Percentiles rank a stretch among this genome's conserved stretches.
These are phyloP conservation scores for Phlyctochytrium arcticum DNA, from an alignment of 192 early-diverging fungal genomes.

Conservation along the genomic window DNA sequence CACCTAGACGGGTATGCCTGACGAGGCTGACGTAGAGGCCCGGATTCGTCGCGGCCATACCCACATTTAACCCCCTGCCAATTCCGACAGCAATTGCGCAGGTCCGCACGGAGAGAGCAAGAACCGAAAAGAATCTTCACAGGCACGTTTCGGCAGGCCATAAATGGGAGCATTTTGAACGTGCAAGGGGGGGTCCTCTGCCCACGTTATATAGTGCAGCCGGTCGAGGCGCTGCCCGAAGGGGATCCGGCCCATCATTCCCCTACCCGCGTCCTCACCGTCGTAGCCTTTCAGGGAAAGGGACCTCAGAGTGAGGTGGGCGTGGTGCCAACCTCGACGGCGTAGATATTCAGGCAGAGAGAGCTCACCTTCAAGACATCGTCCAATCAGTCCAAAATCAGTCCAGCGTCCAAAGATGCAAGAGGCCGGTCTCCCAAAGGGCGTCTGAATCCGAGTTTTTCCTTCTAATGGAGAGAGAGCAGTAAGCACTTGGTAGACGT, in stretches of 20 bases:
- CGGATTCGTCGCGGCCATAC: background rate
- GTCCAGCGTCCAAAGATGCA: no score
- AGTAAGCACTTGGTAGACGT: no score
- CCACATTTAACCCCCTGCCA: background rate
- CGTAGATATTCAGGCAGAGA: background rate
- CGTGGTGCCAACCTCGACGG: background rate
- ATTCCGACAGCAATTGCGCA: background rate
- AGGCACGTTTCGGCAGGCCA: background rate
- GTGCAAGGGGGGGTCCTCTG: background rate
- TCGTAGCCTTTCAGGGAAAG: background rate
- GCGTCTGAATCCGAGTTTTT: no score
- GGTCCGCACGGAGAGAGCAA: background rate
- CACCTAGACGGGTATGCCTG: background rate
- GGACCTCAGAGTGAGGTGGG: background rate
- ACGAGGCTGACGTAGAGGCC: background rate
- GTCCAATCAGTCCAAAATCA: background rate
- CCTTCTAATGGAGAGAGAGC: no score
- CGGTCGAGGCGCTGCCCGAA: background rate
- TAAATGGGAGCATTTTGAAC: background rate
- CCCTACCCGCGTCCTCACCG: background rate
- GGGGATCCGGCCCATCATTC: background rate
- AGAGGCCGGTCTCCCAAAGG: no score
- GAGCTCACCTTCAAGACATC: background rate
- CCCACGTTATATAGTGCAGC: background rate
- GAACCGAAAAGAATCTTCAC: background rate